Evolutionary conservation across 129 eudicot genomes (phyloP).

Genomic region (Pulicaria dysenterica): DNA sequence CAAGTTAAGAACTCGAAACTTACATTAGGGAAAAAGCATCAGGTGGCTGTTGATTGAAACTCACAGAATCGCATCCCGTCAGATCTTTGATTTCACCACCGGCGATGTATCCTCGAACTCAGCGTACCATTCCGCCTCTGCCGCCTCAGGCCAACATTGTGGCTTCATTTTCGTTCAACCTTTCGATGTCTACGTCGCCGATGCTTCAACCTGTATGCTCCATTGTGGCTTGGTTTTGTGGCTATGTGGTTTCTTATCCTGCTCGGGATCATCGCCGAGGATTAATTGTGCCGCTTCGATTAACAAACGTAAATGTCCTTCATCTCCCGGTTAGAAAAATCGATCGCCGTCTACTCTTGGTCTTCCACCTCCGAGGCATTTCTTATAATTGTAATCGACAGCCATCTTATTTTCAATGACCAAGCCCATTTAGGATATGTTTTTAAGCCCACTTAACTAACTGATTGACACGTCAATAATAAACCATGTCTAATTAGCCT

Average conservation of each 20-base stretch:
- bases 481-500: no score
- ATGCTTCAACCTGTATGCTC: not conserved
- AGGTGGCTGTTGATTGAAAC: no score
- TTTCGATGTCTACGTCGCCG: not conserved
- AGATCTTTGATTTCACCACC: conserved; percentile 59
- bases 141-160: conserved; percentile 39
- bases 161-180: conserved; percentile 16
- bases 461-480: no score
- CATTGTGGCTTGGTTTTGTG: not conserved
- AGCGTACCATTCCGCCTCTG: conserved; percentile 40
- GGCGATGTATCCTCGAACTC: conserved; percentile 46
- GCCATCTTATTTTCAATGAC: no score
- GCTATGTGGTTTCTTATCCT: conserved; percentile 8
- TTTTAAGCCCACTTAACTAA: no score
- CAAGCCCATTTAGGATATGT: no score
- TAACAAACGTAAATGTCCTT: conserved; percentile 41
- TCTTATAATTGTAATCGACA: no score
- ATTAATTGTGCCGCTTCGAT: conserved; percentile 57
- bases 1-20: no score
- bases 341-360: no score
- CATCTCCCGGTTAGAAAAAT: conserved; percentile 32
- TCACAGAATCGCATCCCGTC: no score
- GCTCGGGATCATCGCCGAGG: conserved; percentile 35
- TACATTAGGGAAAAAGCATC: no score
- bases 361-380: no score